Evolutionary conservation across 2,329 filamentous ascomycete species (phyloP).

Genomic region (Dactylellina drechsleri): DNA sequence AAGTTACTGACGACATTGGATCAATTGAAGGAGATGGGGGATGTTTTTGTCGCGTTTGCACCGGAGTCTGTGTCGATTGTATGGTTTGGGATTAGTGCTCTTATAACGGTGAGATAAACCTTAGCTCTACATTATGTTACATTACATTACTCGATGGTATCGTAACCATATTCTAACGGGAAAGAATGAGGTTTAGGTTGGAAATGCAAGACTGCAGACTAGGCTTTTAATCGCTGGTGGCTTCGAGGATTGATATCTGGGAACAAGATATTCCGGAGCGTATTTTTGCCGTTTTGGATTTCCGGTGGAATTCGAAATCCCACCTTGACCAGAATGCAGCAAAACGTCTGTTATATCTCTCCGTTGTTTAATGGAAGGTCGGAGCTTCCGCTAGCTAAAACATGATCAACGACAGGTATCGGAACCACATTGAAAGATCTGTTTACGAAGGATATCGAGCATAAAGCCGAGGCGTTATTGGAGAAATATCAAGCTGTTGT

Average conservation of each 20-base stretch:
- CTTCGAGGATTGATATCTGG: slow-evolving; percentile 32
- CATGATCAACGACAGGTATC: slow-evolving; percentile 3
- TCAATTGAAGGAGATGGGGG: slow-evolving; percentile 18
- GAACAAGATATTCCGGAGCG: slow-evolving; percentile 29
- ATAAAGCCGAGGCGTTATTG: slow-evolving; percentile 14
- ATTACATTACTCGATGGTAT: neutral
- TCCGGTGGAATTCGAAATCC: slow-evolving; percentile 37
- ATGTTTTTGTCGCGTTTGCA: slow-evolving; percentile 33
- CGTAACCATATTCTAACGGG: neutral
- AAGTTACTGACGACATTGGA: slow-evolving; percentile 23
- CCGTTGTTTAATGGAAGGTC: neutral
- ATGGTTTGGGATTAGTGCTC: slow-evolving; percentile 44
- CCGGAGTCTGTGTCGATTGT: slow-evolving; percentile 47
- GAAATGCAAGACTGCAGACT: slow-evolving; percentile 29
- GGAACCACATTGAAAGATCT: slow-evolving; percentile 27
- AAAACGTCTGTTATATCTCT: slow-evolving; percentile 16
- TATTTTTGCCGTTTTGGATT: slow-evolving; percentile 36
- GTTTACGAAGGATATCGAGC: slow-evolving; percentile 21
- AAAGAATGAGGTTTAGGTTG: slow-evolving; percentile 1
- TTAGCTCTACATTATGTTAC: neutral
- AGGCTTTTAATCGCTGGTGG: slow-evolving; percentile 26
- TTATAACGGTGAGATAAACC: slow-evolving; percentile 16
- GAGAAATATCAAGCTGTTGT: slow-evolving; percentile 25
- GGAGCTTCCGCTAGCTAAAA: neutral
- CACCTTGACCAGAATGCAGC: slow-evolving; percentile 25